These are phyloP conservation scores for Neophaeococcomyces mojaviensis DNA, from an alignment of 2,329 filamentous ascomycete genomes.

Conservation along the genomic window DNA sequence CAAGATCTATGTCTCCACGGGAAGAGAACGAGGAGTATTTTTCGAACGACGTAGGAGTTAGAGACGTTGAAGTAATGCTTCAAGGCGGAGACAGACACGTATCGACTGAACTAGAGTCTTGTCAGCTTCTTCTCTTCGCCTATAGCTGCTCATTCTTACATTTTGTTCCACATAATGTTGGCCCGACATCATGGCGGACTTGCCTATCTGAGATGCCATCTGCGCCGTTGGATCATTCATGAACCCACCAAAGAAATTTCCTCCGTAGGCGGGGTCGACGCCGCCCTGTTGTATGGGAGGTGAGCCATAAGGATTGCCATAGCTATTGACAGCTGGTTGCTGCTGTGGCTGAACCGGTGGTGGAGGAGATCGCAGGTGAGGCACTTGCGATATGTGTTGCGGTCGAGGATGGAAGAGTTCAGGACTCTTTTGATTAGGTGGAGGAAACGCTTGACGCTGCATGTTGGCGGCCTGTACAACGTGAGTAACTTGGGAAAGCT, in stretches of 20 bases:
- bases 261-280: slow-evolving; percentile 41
- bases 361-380: slow-evolving; percentile 89
- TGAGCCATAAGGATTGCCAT: slow-evolving; percentile 46
- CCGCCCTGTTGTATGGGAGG: slow-evolving; percentile 29
- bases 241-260: slow-evolving; percentile 66
- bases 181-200: slow-evolving; percentile 82
- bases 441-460: slow-evolving; percentile 79
- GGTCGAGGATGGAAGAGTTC: slow-evolving; percentile 95
- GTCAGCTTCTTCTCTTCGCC: slow-evolving; percentile 14
- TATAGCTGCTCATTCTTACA: slow-evolving; percentile 44
- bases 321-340: slow-evolving; percentile 30
- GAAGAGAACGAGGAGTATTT: slow-evolving; percentile 87
- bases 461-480: slow-evolving; percentile 45
- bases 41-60: slow-evolving; percentile 91
- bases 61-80: slow-evolving; percentile 99
- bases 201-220: slow-evolving; percentile 88
- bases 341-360: slow-evolving; percentile 67
- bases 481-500: slow-evolving; percentile 1
- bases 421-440: slow-evolving; percentile 68
- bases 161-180: slow-evolving; percentile 95
- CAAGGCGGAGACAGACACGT: slow-evolving; percentile 83
- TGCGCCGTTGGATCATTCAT: slow-evolving; percentile 94
- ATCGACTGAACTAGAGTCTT: slow-evolving; percentile 59
- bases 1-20: slow-evolving; percentile 97
- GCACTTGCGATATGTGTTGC: slow-evolving; percentile 96